Percentiles rank a stretch among this genome's conserved stretches.
Conservation (phyloP, 768 basidiomycete genomes). For the Coprinopsis sp. region DNA sequence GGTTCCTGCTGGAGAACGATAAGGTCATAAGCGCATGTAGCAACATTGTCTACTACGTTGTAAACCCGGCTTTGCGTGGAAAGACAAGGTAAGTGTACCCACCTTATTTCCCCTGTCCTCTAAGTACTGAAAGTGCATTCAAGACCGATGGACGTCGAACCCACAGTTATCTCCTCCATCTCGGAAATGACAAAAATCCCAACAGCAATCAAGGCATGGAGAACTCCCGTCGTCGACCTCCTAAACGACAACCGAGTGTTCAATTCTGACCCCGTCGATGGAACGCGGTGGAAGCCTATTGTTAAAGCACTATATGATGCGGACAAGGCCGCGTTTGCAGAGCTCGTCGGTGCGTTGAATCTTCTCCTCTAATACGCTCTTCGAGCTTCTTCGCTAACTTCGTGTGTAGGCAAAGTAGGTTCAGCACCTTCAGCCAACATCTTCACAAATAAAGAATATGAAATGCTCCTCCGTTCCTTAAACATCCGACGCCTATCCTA, state of each 20-base stretch:
- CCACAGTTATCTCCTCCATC: conserved; percentile 59
- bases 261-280: conserved; percentile 56
- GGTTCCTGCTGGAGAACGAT: conserved; percentile 80
- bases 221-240: conserved; percentile 70
- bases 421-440: conserved; percentile 91
- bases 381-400: conserved; percentile 17
- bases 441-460: conserved; percentile 92
- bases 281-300: conserved; percentile 69
- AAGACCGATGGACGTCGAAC: conserved; percentile 78
- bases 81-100: conserved; percentile 54
- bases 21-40: conserved; percentile 73
- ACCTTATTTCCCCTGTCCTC: background rate
- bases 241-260: conserved; percentile 87
- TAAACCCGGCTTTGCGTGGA: conserved; percentile 75
- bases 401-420: conserved; percentile 60
- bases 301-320: conserved; percentile 76
- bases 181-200: conserved; percentile 77
- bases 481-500: conserved; percentile 87
- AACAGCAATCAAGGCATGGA: conserved; percentile 80
- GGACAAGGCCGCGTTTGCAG: conserved; percentile 82
- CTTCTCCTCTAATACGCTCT: conserved; percentile 24
- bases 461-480: conserved; percentile 81
- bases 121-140: background rate
- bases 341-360: conserved; percentile 64
- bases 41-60: conserved; percentile 80